Evolutionary conservation across 768 basidiomycete species (phyloP), one percentile per base, ranked within the genome.

Genomic region (Hypsizygus marmoreus): DNA sequence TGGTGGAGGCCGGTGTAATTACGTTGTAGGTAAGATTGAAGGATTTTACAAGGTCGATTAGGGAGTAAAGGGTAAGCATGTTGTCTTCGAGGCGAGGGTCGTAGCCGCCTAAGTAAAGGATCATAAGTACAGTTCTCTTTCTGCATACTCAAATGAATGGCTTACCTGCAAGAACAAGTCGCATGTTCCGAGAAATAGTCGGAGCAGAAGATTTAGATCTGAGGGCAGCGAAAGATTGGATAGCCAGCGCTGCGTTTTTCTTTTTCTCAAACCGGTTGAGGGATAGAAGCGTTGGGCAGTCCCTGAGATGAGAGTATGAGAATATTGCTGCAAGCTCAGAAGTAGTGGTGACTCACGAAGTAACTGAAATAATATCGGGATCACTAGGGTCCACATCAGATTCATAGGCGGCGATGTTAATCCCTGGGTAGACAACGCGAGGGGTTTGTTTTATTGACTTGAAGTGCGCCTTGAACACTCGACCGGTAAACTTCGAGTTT

Each of bases 221-320:
- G 28, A 91, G 63, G 10, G 69, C 64, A 1, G 88, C 82, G 57
- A 94, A 97, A 0, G 95, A 72, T 32, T 82, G 68, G 5, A 98
- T 72, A 0, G 95, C 97, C 2, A 99, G 74, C 1, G 79, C 79
- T 0, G 76, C 77, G 55, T 98, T 95, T 70, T 99, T 99, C 74
- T 98, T 98, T 58, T 77, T 81, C 67, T 99, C 97, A 60, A 95
- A 98, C 2, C 95, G 87, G 62, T 99, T 98, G 26, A 98, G 70
- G 4, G 95, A 91, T 1, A 97, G 59, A 3, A 98, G 65, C 0
- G 91, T 93, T 0, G 88, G 90, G 3, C 76, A 74, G 25, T 78
- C 64, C 32, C 84, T 85, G 54, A 24, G 8, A n/a, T 8, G 45
- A 20, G 16, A 46, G 17, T 3, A 7, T 53, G 13, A 35, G 32